Conservation (phyloP, 257 asterid species). For the Solanum clarkiae region DNA sequence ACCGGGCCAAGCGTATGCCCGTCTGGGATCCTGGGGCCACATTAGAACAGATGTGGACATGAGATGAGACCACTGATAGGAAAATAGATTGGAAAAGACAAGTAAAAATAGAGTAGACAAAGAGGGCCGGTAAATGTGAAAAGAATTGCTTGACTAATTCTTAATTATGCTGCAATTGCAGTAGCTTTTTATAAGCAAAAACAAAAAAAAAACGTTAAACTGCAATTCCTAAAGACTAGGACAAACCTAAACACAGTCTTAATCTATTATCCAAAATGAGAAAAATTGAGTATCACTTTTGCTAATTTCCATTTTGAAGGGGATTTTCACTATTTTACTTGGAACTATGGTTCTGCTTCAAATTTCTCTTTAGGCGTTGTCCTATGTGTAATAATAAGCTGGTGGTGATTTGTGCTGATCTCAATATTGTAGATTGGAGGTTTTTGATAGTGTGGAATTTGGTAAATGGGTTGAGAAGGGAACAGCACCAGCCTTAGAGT, state of each 20-base stretch:
- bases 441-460: conserved; percentile 44
- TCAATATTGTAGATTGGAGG: conserved; percentile 42
- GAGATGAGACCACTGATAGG: neutral
- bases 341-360: neutral
- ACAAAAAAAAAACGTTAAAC: neutral
- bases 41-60: neutral
- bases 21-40: neutral
- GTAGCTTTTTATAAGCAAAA: neutral
- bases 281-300: neutral
- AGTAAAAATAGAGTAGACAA: neutral
- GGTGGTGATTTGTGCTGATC: neutral
- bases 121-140: neutral
- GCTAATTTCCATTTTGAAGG: neutral
- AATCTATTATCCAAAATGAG: neutral
- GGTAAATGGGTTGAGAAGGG: conserved; percentile 88
- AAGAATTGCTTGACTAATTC: neutral
- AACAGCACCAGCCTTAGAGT: conserved; percentile 41
- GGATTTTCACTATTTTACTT: neutral
- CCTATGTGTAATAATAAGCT: conserved; percentile 30
- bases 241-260: neutral
- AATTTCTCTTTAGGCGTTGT: neutral
- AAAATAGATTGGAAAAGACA: neutral
- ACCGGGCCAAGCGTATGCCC: too few relatives aligned
- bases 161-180: neutral
- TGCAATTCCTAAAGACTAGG: neutral